phyloP scores from a whole-genome alignment of 495 filamentous ascomycete genomes.

The Penicillium herquei region DNA sequence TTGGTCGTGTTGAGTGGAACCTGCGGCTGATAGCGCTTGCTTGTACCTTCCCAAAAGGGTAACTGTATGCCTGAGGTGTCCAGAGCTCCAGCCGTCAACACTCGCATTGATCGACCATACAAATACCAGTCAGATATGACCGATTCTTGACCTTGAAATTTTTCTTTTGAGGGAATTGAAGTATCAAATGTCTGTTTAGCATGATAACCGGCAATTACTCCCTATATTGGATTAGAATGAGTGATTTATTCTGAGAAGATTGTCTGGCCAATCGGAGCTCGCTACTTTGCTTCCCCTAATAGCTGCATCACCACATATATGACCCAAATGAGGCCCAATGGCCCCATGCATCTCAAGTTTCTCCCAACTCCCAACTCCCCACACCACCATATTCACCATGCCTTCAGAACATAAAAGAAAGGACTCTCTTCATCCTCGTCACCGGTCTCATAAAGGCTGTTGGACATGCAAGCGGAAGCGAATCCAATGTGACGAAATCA shows the following conservation, averaged over 20 bases:
- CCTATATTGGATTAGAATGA: slow-evolving; percentile 20
- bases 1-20: slow-evolving; percentile 5
- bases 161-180: slow-evolving; percentile 20
- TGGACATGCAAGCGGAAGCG: slow-evolving; percentile 32
- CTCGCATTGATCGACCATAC: slow-evolving; percentile 2
- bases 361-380: no score
- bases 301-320: slow-evolving; percentile 15
- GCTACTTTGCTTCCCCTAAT: slow-evolving; percentile 3
- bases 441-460: slow-evolving; percentile 29
- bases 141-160: no score
- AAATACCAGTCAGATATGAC: no score
- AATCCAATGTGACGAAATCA: slow-evolving; percentile 28
- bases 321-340: slow-evolving; percentile 2
- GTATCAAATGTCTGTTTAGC: slow-evolving; percentile 13
- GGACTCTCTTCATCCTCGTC: slow-evolving; percentile 9
- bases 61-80: background rate
- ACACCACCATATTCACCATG: slow-evolving; percentile 7
- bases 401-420: slow-evolving; percentile 13
- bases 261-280: slow-evolving; percentile 24
- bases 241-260: slow-evolving; percentile 26
- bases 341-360: background rate
- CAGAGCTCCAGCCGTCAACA: background rate
- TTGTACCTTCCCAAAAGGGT: slow-evolving; percentile 25
- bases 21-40: slow-evolving; percentile 14
- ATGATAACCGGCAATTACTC: slow-evolving; percentile 12